These are phyloP conservation scores for Chlorophyllum brunneum DNA, from an alignment of 768 basidiomycete genomes.

Conservation along the genomic window DNA sequence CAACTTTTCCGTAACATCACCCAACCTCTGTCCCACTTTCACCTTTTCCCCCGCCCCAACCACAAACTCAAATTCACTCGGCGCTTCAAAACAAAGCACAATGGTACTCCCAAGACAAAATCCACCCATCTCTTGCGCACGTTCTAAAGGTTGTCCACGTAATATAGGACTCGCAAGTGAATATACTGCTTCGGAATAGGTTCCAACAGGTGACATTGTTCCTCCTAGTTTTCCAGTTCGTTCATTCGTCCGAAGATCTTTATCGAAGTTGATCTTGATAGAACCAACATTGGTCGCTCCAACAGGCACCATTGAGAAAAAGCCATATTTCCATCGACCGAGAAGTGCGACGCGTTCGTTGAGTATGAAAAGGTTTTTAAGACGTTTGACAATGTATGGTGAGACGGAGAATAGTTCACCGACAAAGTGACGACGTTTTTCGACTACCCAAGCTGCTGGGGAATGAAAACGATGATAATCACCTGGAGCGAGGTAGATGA, in stretches of 20 bases:
- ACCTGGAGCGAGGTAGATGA: conserved; percentile 97
- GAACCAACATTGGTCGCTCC: conserved; percentile 98
- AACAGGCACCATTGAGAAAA: conserved; percentile 97
- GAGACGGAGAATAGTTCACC: conserved; percentile 96
- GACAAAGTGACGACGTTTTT: conserved; percentile 91
- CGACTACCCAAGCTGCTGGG: conserved; percentile 96
- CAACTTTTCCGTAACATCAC: conserved; percentile 43
- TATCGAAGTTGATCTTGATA: conserved; percentile 94
- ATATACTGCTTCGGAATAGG: conserved; percentile 92
- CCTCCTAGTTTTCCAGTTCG: conserved; percentile 34
- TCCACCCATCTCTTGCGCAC: conserved; percentile 96
- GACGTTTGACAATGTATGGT: conserved; percentile 89
- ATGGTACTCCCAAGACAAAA: conserved; percentile 95
- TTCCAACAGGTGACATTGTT: conserved; percentile 70
- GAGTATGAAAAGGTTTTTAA: conserved; percentile 93
- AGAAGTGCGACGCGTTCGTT: conserved; percentile 96
- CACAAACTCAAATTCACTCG: conserved; percentile 72
- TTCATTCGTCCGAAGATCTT: conserved; percentile 86
- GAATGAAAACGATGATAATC: conserved; percentile 99
- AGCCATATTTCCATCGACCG: conserved; percentile 92
- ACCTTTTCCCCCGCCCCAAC: conserved; percentile 80
- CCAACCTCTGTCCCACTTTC: conserved; percentile 80
- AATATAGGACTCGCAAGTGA: conserved; percentile 77
- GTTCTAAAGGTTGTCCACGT: conserved; percentile 79
- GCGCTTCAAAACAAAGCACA: conserved; percentile 96